Evolutionary conservation across 2,329 filamentous ascomycete species (phyloP), one percentile per base, ranked within the genome.

Genomic region (Aspergillus phoenicis): DNA sequence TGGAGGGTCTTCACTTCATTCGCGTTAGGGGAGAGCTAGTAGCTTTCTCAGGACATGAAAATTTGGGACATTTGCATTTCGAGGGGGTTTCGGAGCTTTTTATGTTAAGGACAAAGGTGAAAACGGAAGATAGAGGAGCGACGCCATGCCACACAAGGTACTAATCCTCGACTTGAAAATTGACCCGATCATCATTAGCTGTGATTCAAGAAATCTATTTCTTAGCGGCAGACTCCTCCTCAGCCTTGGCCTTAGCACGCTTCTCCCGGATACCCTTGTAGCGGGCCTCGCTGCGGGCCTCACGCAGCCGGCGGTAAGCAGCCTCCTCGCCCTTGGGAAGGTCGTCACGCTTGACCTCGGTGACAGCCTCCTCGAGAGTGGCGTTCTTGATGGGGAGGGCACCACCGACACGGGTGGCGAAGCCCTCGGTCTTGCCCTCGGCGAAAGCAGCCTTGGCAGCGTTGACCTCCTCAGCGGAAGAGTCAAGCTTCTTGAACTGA

Each of bases 401-500:
- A 68, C 83, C 78, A 76, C 81, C 77, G 74, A 88, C 77, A 77
- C 79, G 82, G 72, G 77, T 81, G 73, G 80, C 73, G 73, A 83
- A 74, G 73, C 81, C 82, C 73, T 84, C 80, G 71, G 81, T 78
- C 79, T 84, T 83, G 70, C 72, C 74, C 65, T 76, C 75, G 68
- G 73, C 72, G 66, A 76, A 76, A 71, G 83, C 82, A 77, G 83
- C 85, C 77, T 85, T 82, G 79, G 87, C 87, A 74, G 88, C 82
- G 79, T 88, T 89, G 83, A 95, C 88, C 65, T 90, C 89, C 77
- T 94, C 91, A 79, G 91, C 91, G 81, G 89, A 85, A 68, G 89
- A 89, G 83, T 97, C 92, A 81, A 91, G 91, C 80, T 90, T 90
- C 91, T 97, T 97, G 84, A 89, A 87, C 84, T 95, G 89, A 84